phyloP scores from a whole-genome alignment of 768 basidiomycete genomes.

The Tulasnella sp. region DNA sequence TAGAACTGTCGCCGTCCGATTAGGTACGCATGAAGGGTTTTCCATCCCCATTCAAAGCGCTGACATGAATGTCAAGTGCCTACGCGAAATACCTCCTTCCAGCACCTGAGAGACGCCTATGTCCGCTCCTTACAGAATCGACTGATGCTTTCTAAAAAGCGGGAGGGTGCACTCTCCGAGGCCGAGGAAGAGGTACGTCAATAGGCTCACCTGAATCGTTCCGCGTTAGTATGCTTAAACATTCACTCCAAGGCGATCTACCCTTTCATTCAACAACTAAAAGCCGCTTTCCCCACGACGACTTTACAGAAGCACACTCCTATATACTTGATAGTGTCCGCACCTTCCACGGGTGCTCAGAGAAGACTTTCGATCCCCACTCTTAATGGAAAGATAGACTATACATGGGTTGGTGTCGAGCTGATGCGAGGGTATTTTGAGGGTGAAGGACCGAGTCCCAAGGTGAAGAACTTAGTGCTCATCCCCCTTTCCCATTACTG shows the following conservation, averaged over 20 bases:
- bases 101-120: slow-evolving; percentile 14
- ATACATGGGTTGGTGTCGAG: slow-evolving; percentile 12
- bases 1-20: slow-evolving; percentile 6
- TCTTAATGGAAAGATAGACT: slow-evolving; percentile 1
- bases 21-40: slow-evolving; percentile 1
- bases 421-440: slow-evolving; percentile 9
- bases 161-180: neutral
- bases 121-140: slow-evolving; percentile 4
- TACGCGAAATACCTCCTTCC: slow-evolving; percentile 13
- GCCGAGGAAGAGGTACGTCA: slow-evolving; percentile 6
- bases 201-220: neutral
- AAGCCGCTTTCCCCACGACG: neutral
- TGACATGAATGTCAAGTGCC: neutral
- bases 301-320: slow-evolving; percentile 2
- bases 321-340: slow-evolving; percentile 8
- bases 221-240: neutral
- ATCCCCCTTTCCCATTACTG: neutral
- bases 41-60: neutral
- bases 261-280: slow-evolving; percentile 4
- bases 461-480: slow-evolving; percentile 3
- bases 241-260: neutral
- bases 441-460: slow-evolving; percentile 11
- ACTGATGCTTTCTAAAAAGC: neutral
- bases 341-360: neutral
- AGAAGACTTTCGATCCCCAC: slow-evolving; percentile 4